phyloP scores from a whole-genome alignment of 108 stramenopile species.

The Cyclotella choctawhatcheeana region DNA sequence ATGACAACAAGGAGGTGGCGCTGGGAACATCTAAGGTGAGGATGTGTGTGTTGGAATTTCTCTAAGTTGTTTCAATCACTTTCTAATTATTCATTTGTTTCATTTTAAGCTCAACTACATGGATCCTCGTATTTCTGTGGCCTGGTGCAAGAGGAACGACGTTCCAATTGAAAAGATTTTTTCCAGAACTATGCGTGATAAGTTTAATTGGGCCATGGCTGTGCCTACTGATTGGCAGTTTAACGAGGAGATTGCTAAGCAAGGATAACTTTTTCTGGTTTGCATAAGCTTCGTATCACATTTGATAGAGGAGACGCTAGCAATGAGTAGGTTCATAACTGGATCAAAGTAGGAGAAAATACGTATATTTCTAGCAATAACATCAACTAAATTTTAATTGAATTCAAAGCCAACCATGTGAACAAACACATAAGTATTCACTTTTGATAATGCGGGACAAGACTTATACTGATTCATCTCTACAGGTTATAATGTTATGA shows the following conservation, averaged over 20 bases:
- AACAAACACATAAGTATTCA: too few relatives aligned
- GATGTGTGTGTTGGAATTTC: slow-evolving; percentile 9
- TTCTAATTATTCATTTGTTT: background rate
- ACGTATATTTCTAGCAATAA: background rate
- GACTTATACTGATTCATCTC: too few relatives aligned
- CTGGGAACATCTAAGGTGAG: slow-evolving; percentile 90
- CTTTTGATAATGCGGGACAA: too few relatives aligned
- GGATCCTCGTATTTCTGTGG: slow-evolving; percentile 99
- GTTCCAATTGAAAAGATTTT: slow-evolving; percentile 97
- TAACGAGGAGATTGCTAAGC: slow-evolving; percentile 77
- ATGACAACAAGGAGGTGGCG: slow-evolving; percentile 99
- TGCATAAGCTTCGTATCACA: too few relatives aligned
- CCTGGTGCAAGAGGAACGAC: slow-evolving; percentile 99
- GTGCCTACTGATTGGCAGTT: slow-evolving; percentile 95
- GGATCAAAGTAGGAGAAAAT: slow-evolving; percentile 4
- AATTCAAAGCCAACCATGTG: too few relatives aligned
- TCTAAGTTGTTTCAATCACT: slow-evolving; percentile 3
- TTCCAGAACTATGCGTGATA: slow-evolving; percentile 95
- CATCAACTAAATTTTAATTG: slow-evolving; percentile 2
- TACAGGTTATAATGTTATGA: too few relatives aligned
- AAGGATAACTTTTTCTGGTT: slow-evolving; percentile 27
- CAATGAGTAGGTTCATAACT: too few relatives aligned
- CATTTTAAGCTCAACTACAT: slow-evolving; percentile 95
- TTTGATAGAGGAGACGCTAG: too few relatives aligned
- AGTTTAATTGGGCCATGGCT: slow-evolving; percentile 99